phyloP scores from a whole-genome alignment of 257 asterid species.

The Solanum chmielewskii region DNA sequence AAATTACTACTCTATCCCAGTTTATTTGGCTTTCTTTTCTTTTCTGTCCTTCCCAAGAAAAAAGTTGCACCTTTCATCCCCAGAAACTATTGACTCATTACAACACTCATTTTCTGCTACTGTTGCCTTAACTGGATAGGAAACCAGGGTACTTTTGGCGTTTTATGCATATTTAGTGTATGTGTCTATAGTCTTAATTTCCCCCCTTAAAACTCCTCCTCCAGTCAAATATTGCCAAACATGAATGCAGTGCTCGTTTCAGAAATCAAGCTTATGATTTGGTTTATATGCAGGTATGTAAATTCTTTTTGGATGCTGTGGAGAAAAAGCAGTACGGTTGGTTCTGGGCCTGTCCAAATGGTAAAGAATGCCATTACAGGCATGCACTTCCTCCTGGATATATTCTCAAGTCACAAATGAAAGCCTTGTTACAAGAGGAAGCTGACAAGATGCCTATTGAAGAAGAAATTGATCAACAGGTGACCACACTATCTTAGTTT shows the following conservation, averaged over 20 bases:
- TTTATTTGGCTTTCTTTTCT: background rate
- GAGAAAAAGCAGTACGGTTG: conserved; percentile 98
- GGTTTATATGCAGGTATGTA: conserved; percentile 54
- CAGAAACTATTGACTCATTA: background rate
- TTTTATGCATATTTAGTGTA: background rate
- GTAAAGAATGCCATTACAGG: conserved; percentile 83
- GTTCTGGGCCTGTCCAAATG: conserved; percentile 98
- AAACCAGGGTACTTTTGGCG: background rate
- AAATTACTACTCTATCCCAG: background rate
- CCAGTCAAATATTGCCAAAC: background rate
- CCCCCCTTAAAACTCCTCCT: background rate
- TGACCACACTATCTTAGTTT: background rate
- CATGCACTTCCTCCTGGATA: conserved; percentile 98
- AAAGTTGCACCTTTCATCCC: background rate
- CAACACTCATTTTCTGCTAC: background rate
- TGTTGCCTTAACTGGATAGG: background rate
- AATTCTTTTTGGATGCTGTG: conserved; percentile 89
- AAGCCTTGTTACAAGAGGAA: conserved; percentile 92
- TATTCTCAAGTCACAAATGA: conserved; percentile 89
- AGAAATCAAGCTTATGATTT: background rate
- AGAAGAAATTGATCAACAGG: conserved; percentile 97
- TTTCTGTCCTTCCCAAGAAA: background rate
- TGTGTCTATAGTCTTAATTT: background rate
- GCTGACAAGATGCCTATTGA: conserved; percentile 60
- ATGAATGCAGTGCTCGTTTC: background rate